Base-by-base conservation (phyloP, 495 filamentous ascomycete species). In the Oleoguttula mirabilis region DNA sequence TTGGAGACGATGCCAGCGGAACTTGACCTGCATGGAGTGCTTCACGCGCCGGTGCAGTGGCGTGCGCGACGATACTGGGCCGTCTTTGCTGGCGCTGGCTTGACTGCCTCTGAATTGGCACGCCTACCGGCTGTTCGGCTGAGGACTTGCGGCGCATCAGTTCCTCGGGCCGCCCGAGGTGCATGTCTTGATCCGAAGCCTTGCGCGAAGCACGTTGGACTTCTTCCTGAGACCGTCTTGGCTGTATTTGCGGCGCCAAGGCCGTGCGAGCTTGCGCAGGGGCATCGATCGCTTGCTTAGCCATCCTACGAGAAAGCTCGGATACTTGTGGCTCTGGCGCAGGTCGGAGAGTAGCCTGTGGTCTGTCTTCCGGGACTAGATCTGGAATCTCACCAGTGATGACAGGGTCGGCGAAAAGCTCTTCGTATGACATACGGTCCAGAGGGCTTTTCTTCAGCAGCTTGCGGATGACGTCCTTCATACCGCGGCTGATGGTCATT, bases 371-470 rank as follows among this genome's bases (percentile, higher is more conserved):
- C 17, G 72, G 78, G 10, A 84, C 72, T 19, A 94, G 65, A 10
- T 80, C 84, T 2, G 90, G 90, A 48, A 96, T 96, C 1, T 77
- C 73, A 24, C 75, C 77, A 17, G 70, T 75, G 38, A 96, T 74
- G 24, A 93, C 78, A 39, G 68, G 57, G 52, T 82, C 72, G 14
- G 65, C 64, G 60, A 96, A 95, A 54, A 94, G 88, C 24, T 79
- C 71, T 10, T 79, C 70, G 49, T 94, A 96, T 31, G 71, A 78
- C 62, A 93, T 73, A 28, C 90, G 70, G 50, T 93, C 84, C 2
- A 81, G 72, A 0, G 90, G 87, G 32, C 77, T 84, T 37, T 82
- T 77, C 66, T 88, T 94, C 48, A 98, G 60, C 17, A 98, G 73
- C 11, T 63, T 67, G 10, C 82, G 75, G 39, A 96, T 84, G 21